Evolutionary conservation across 2,329 filamentous ascomycete genomes (phyloP), one percentile per base, ranked within the genome.

Genomic region (Colletotrichum eremochloae): DNA sequence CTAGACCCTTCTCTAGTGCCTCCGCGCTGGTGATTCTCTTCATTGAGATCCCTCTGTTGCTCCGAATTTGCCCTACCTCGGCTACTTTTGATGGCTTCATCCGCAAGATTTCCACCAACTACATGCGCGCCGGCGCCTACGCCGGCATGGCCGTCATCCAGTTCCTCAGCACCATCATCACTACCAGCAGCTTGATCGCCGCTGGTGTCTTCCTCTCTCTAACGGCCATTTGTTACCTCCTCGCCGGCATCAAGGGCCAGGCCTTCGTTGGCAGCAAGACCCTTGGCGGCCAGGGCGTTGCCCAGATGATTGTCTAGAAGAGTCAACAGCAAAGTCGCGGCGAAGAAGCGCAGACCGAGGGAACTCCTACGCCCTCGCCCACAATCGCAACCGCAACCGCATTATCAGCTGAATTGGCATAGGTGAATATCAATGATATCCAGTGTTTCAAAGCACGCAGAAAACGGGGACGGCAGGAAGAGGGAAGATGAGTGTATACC

Each of bases 31-130:
- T 95, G 77, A 92, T 96, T 79, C 85, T 96, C 79, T 96, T 96
- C 84, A 88, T 96, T 80, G 94, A 99, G 83, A 92, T 99, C 24
- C 96, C 96, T 38, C 92, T 98, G 72, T 93, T 99, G 70, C 92
- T 99, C 74, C 94, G 96, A 84, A 98, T 99, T 85, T 99, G 96
- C 86, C 96, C 96, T 71, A 99, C 96, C 7, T 98, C 96, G 18
- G 84, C 92, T 75, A 91, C 89, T 75, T 99, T 99, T 85, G 96
- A 99, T 82, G 86, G 85, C 76, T 92, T 95, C 81, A 96, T 99
- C 82, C 95, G 96, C 83, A 92, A 90, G 79, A 94, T 99, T 86
- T 94, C 94, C 75, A 97, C 95, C 72, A 98, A 98, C 87, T 98
- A 95, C 86, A 97, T 96, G 92, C 95, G 96, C 83, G 96, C 96